A percentile compares a stretch with the other conserved stretches of the same genome.
These are phyloP conservation scores for Styphnolobium japonicum DNA, from an alignment of 306 rosid genomes.

Conservation along the genomic window DNA sequence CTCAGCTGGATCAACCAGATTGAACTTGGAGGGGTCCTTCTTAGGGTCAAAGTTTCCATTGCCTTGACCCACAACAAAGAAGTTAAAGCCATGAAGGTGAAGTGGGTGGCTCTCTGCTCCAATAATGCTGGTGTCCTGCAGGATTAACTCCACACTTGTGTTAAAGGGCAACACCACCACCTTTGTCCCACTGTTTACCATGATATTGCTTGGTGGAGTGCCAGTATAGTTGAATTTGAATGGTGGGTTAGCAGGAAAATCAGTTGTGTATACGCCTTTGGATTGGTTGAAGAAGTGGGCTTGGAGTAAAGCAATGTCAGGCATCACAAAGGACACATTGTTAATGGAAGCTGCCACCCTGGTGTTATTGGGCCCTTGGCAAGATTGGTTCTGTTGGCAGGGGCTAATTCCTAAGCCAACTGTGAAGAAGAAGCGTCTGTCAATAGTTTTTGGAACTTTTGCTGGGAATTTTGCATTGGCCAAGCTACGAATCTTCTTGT, in stretches of 20 bases:
- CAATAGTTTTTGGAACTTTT: slow-evolving; percentile 39
- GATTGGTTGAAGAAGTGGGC: slow-evolving; percentile 53
- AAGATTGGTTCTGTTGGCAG: slow-evolving; percentile 32
- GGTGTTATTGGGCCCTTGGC: slow-evolving; percentile 47
- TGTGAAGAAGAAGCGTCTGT: slow-evolving; percentile 47
- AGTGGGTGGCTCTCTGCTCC: slow-evolving; percentile 58
- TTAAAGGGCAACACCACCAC: slow-evolving; percentile 43
- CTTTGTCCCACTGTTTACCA: slow-evolving; percentile 46
- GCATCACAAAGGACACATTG: slow-evolving; percentile 52
- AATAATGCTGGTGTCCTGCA: slow-evolving; percentile 57
- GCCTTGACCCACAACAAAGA: slow-evolving; percentile 52
- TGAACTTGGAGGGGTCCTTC: slow-evolving; percentile 44
- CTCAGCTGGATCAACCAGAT: slow-evolving; percentile 54
- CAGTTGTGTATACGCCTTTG: slow-evolving; percentile 40
- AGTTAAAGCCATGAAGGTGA: slow-evolving; percentile 59
- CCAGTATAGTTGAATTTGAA: slow-evolving; percentile 57
- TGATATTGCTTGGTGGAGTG: slow-evolving; percentile 42
- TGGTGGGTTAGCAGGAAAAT: slow-evolving; percentile 50
- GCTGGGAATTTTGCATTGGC: slow-evolving; percentile 43
- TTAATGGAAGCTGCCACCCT: slow-evolving; percentile 39
- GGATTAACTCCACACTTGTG: slow-evolving; percentile 41
- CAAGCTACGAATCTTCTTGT: slow-evolving; percentile 39
- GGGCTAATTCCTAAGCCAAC: slow-evolving; percentile 44
- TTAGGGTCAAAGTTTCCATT: slow-evolving; percentile 48
- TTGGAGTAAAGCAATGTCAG: slow-evolving; percentile 47